Base-by-base conservation (phyloP, 148 eudicot species). In the Nepenthes mirabilis region DNA sequence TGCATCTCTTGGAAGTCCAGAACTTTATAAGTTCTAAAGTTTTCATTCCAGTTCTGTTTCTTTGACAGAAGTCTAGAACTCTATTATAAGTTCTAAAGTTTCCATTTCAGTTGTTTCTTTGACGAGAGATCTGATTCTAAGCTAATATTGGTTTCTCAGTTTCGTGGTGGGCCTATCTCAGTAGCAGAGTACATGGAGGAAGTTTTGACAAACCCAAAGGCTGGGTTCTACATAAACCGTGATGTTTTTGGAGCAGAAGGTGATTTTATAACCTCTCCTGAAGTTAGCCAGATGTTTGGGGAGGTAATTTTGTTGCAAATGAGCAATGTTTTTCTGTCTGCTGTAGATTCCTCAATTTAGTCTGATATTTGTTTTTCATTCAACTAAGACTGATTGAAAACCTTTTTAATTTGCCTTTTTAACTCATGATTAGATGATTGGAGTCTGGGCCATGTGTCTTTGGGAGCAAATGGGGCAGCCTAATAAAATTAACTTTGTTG, bases 201-300 rank as follows among this genome's bases (percentile, higher is more conserved):
- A 74, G 98, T 93, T 45, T 72, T 88, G 57, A 93, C 96, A 33
- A 93, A 93, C 72, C 98, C 98, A 55, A 88, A 75, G 65, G 85
- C 87, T 50, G 98, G 98, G 9, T 93, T 75, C 68, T 93, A 93
- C 75, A 88, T 93, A 8, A 88, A 93, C 68, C 85, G 96, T n/a
- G 98, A 93, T 76, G 98, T 93, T 7, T 93, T 93, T 77, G 98
- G 96, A 58, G 86, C 85, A n/a, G 86, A 72, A 70, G 98, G 98
- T 36, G 98, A 93, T 75, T 93, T 93, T 64, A 77, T 93, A 55
- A 93, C 98, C 48, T 91, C 98, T 66, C 98, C 98, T 10, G 98
- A 93, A 80, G 98, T 93, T 61, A 93, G 98, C 85, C 98, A 93
- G 78, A 93, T 93, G 98, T 93, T 86, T 79, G 98, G 98, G 53